phyloP scores from a whole-genome alignment of 352 stramenopile species.

The Globisporangium echinulatum region DNA sequence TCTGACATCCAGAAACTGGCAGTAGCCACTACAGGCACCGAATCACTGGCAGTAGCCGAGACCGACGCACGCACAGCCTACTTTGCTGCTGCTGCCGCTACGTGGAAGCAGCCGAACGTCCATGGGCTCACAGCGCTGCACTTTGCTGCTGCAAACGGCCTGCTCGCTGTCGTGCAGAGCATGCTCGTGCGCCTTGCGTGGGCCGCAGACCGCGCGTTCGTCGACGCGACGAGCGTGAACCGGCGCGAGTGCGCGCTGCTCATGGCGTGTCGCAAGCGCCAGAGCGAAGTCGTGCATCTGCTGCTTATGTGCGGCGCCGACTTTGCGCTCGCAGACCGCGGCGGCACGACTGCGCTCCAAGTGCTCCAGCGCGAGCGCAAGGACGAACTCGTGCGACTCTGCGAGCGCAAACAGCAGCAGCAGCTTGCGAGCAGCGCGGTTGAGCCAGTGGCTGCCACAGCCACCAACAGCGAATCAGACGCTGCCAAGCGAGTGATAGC shows the following conservation, averaged over 20 bases:
- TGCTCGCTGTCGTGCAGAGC: slow-evolving; percentile 22
- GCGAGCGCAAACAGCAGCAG: slow-evolving; percentile 17
- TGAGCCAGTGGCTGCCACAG: too few species aligned
- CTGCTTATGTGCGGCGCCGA: slow-evolving; percentile 39
- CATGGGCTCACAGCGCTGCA: slow-evolving; percentile 63
- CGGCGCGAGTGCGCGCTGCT: slow-evolving; percentile 54
- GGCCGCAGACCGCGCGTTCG: slow-evolving; percentile 21
- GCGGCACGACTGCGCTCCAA: slow-evolving; percentile 38
- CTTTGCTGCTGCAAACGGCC: slow-evolving; percentile 39
- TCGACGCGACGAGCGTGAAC: slow-evolving; percentile 38
- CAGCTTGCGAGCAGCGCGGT: not conserved
- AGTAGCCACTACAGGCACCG: too few species aligned
- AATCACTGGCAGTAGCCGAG: not conserved
- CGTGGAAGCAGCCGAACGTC: slow-evolving; percentile 39
- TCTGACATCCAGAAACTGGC: too few species aligned
- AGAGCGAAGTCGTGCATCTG: slow-evolving; percentile 31
- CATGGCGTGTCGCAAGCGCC: slow-evolving; percentile 57
- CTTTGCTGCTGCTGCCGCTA: not conserved
- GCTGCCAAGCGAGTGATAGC: too few species aligned
- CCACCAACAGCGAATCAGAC: too few species aligned
- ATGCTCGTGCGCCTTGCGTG: slow-evolving; percentile 33
- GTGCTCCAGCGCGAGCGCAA: slow-evolving; percentile 46
- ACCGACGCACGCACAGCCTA: slow-evolving; percentile 5
- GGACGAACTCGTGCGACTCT: slow-evolving; percentile 41
- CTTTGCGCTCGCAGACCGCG: slow-evolving; percentile 35